These are phyloP conservation scores for Hydnum rufescens DNA, from an alignment of 768 basidiomycete species.

Conservation along the genomic window DNA sequence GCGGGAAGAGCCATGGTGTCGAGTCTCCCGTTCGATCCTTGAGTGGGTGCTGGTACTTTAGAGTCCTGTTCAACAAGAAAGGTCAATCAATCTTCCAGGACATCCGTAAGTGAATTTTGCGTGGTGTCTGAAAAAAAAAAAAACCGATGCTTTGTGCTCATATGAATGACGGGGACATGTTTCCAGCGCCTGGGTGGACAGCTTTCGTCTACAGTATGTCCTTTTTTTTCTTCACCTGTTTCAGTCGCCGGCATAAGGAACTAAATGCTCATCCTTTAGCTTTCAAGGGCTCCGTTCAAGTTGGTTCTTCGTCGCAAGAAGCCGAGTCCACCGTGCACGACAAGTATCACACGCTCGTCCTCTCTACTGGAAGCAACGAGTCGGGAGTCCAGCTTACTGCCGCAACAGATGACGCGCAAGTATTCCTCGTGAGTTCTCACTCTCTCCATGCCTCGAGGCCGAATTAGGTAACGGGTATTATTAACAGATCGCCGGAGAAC, in stretches of 20 bases:
- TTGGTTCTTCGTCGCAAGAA: conserved; percentile 32
- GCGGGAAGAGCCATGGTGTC: conserved; percentile 68
- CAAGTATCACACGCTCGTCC: conserved; percentile 64
- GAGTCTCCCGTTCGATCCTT: conserved; percentile 78
- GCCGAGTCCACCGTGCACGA: conserved; percentile 29
- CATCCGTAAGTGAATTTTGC: conserved; percentile 35
- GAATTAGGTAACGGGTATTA: neutral
- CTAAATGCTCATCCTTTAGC: conserved; percentile 21
- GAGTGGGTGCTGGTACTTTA: conserved; percentile 90
- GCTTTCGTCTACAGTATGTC: conserved; percentile 64
- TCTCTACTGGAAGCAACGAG: conserved; percentile 38
- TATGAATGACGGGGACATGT: conserved; percentile 1
- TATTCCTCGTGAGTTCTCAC: conserved; percentile 38
- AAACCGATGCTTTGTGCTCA: neutral
- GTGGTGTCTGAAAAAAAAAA: neutral
- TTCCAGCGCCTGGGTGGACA: conserved; percentile 67
- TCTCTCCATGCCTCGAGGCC: neutral
- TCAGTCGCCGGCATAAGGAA: neutral
- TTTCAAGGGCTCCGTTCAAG: conserved; percentile 40
- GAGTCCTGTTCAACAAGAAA: conserved; percentile 43
- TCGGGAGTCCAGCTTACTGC: conserved; percentile 50
- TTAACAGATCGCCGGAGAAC: conserved; percentile 59
- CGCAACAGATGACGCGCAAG: conserved; percentile 40
- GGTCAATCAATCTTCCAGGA: conserved; percentile 55
- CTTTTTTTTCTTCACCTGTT: neutral